Base-by-base conservation (phyloP, 208 protist species). In the Angomonas desouzai region DNA sequence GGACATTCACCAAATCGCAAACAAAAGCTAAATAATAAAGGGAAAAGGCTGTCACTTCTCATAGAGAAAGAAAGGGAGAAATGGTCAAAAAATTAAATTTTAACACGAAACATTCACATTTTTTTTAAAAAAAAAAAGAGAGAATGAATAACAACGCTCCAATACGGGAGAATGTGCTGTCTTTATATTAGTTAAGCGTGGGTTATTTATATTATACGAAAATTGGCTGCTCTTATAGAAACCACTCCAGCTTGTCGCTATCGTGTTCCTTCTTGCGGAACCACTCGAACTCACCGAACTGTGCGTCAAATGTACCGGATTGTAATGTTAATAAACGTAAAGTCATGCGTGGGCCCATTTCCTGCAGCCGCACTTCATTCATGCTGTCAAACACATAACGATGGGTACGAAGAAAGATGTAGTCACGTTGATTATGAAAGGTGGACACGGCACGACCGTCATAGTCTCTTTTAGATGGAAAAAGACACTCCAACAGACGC, bases 211-310 rank as follows among this genome's bases (percentile, higher is more conserved):
- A 38, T 34, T 62, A 51, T 28, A 32, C 30, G 49, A 60, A 66
- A 9, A 60, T 18, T 56, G 57, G 0, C 11, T 22, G 2, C 6
- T n/a, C 3, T 66, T 76, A 96, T 64, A 96, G 64, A 70, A 93
- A 96, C 89, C 89, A 96, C 71, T 96, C 89, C 40, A 92, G 79
- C 48, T 92, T 96, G 70, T 93, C 86, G 16, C 57, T 36, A 72
- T 96, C 89, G 76, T 96, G 89, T 63, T 88, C 89, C 83, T 92
- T 96, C 76, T 94, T 97, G 10, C 89, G 83, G 66, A 91, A 94
- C 88, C 89, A 97, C 79, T 97, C 94, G 69, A 93, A 97, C 77
- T 97, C 92, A 28, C 94, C 92, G 64, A 93, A 95, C 65, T 94
- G 77, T n/a, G 79, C 74, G 67, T 97, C 92, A 67, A 97, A 97